Evolutionary conservation across 805 yeast genomes (phyloP), one percentile per base, ranked within the genome.

Genomic region (Phaffomyces antillensis): DNA sequence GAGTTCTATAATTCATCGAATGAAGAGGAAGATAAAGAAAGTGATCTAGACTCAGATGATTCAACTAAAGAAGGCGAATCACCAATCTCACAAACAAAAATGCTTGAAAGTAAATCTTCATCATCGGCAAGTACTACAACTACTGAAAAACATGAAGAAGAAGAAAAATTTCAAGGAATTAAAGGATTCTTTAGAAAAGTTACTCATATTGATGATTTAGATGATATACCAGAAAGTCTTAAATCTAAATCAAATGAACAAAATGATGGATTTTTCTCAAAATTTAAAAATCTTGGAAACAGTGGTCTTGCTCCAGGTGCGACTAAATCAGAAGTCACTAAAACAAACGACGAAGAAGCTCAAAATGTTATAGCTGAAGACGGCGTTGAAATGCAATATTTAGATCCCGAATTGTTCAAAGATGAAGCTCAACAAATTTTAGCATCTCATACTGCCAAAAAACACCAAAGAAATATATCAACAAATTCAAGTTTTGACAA

Each of bases 391-490:
- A 54, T 75, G 67, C 64, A 63, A 16, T 65, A 63, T 23, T 49
- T 78, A 39, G 69, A 71, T 39, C 67, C 70, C 34, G 71, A 64
- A 4, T 62, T 66, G 30, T 61, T 75, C 30, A 68, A 69, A 25
- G 66, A 69, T 33, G 82, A 80, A 49, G 87, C 86, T 1, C 68
- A 70, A 42, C 72, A 72, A 28, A 65, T 81, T 46, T 73, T 81
- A 7, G 64, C 70, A 23, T 68, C 71, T 7, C 84, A 79, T 58
- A 40, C 33, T 16, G 13, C 35, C 12, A 18, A 28, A 18, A 34
- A 26, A 24, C 30, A 35, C 15, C 13, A 26, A 4, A 32, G 17
- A 13, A 37, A 23, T 16, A 32, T 15, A 7, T 26, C 40, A 18
- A 16, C 40, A 18, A 16, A 40, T 7, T 32, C 44, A 13, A 12